phyloP scores from a whole-genome alignment of 208 protist species.

The Novymonas esmeraldas region DNA sequence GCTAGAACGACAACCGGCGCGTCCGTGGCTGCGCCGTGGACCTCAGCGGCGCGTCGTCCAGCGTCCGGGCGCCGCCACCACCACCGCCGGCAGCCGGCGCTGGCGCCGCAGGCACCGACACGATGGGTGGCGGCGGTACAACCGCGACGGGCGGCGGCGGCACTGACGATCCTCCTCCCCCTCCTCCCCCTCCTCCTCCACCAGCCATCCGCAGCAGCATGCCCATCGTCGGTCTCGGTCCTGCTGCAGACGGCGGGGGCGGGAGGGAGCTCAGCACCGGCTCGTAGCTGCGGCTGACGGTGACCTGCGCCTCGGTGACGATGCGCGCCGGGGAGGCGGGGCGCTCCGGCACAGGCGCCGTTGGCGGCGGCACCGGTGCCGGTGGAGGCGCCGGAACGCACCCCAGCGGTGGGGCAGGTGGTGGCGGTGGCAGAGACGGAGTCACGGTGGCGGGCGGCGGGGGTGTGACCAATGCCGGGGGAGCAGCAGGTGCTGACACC shows the following conservation, averaged over 20 bases:
- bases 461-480: not conserved
- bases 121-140: constrained; percentile 1
- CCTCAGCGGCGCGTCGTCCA: constrained; percentile 3
- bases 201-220: constrained; percentile 14
- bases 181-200: not conserved
- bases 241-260: constrained; percentile 34
- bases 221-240: constrained; percentile 13
- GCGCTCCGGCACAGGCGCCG: not conserved
- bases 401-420: constrained; percentile 13
- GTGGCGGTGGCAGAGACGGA: not conserved
- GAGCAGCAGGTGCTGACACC: too few species aligned
- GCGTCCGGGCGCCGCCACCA: not conserved
- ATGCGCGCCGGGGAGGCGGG: not conserved
- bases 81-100: too few species aligned
- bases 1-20: constrained; percentile 38
- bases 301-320: constrained; percentile 23
- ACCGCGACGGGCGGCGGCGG: constrained; percentile 16
- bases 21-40: not conserved
- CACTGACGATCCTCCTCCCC: not conserved
- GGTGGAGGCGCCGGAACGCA: not conserved
- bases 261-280: constrained; percentile 38
- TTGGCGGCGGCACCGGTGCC: constrained; percentile 8
- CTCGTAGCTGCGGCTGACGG: constrained; percentile 45
- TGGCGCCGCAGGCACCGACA: not conserved
- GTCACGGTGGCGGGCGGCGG: not conserved